A percentile compares a stretch with the other conserved stretches of the same genome.
Evolutionary conservation across 495 filamentous ascomycete species (phyloP).

Genomic region (Patellaria atrata): DNA sequence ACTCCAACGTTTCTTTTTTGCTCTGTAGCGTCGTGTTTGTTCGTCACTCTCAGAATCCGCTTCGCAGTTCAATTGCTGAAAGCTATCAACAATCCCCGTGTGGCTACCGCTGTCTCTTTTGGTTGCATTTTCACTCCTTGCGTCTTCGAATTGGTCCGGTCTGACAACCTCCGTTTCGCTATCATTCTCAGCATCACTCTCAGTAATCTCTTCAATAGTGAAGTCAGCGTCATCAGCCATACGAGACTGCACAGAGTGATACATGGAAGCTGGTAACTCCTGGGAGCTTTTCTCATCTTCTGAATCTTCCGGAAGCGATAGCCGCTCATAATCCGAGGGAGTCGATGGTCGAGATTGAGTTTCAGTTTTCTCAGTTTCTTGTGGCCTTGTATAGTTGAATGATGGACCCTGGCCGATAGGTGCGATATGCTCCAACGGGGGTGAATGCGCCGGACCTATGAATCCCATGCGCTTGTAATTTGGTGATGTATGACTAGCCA

Average conservation of each 20-base stretch:
- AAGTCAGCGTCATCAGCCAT: slow-evolving; percentile 16
- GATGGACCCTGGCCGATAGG: slow-evolving; percentile 17
- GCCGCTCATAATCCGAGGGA: slow-evolving; percentile 12
- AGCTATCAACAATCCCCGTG: slow-evolving; percentile 11
- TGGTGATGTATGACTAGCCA: slow-evolving; percentile 20
- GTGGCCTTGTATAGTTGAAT: slow-evolving; percentile 18
- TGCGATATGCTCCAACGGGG: slow-evolving; percentile 17
- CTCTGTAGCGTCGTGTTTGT: slow-evolving; percentile 11
- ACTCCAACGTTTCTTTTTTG: slow-evolving; percentile 24
- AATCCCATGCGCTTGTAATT: slow-evolving; percentile 19
- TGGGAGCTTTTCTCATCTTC: slow-evolving; percentile 14
- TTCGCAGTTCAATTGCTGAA: slow-evolving; percentile 13
- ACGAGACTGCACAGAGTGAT: slow-evolving; percentile 2
- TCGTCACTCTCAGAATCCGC: slow-evolving; percentile 17
- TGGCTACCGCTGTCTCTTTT: slow-evolving; percentile 7
- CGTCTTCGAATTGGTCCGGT: slow-evolving; percentile 25
- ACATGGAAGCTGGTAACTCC: not conserved
- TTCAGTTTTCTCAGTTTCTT: slow-evolving; percentile 14
- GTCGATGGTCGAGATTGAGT: slow-evolving; percentile 17
- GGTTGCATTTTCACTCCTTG: slow-evolving; percentile 15
- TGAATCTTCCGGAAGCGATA: slow-evolving; percentile 12
- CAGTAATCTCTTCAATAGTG: slow-evolving; percentile 22
- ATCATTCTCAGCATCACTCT: slow-evolving; percentile 21
- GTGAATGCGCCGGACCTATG: slow-evolving; percentile 14
- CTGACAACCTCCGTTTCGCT: slow-evolving; percentile 23